Percentiles rank a stretch among this genome's conserved stretches.
phyloP scores from a whole-genome alignment of 1,284 basidiomycete species.

The Malassezia psittaci region DNA sequence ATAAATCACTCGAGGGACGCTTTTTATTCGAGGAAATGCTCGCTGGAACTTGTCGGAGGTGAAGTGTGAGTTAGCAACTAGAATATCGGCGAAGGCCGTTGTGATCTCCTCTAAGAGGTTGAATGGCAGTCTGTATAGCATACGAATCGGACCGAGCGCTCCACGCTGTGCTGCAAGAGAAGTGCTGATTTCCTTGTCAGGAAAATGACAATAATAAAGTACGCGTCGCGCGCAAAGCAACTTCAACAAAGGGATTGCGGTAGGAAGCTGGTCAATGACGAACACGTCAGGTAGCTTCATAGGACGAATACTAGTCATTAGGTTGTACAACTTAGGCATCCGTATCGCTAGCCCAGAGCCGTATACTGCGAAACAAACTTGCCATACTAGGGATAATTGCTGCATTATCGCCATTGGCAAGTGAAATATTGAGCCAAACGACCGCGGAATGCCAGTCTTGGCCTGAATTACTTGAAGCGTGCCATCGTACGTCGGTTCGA shows the following conservation, averaged over 20 bases:
- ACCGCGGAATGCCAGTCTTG: slow-evolving; percentile 65
- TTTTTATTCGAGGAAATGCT: slow-evolving; percentile 63
- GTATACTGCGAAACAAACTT: slow-evolving; percentile 30
- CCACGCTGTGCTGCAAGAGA: slow-evolving; percentile 40
- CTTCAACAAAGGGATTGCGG: slow-evolving; percentile 74
- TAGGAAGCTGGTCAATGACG: slow-evolving; percentile 88
- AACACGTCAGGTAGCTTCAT: slow-evolving; percentile 59
- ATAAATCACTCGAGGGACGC: slow-evolving; percentile 67
- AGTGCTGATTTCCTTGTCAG: slow-evolving; percentile 62
- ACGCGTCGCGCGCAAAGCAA: slow-evolving; percentile 62
- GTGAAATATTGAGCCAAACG: slow-evolving; percentile 66
- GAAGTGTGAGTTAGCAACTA: slow-evolving; percentile 85
- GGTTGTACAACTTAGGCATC: slow-evolving; percentile 26
- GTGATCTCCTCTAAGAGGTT: slow-evolving; percentile 81
- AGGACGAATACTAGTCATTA: slow-evolving; percentile 44
- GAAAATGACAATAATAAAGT: slow-evolving; percentile 96
- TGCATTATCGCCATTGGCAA: slow-evolving; percentile 79
- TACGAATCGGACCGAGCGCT: slow-evolving; percentile 16
- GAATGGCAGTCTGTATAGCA: slow-evolving; percentile 69
- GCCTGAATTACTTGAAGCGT: slow-evolving; percentile 72
- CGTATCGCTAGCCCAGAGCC: slow-evolving; percentile 46
- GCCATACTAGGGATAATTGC: slow-evolving; percentile 62
- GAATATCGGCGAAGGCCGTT: slow-evolving; percentile 76
- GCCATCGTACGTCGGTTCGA: slow-evolving; percentile 49
- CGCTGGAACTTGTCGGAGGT: slow-evolving; percentile 58